phyloP scores from a whole-genome alignment of 805 yeast genomes.

The Teunomyces aglyptinius region DNA sequence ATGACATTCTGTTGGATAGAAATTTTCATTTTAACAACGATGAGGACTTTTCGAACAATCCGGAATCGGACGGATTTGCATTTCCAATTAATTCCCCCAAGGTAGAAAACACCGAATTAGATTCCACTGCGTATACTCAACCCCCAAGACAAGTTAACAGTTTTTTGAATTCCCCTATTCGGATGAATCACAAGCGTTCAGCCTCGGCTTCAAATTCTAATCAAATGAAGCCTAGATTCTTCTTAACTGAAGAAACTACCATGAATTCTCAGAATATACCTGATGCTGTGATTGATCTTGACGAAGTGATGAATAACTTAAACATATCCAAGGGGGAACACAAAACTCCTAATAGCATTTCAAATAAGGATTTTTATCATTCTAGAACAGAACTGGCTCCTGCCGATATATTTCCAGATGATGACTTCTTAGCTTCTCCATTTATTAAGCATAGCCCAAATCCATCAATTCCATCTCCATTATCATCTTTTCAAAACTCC shows the following conservation, averaged over 20 bases:
- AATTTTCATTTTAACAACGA: constrained; percentile 33
- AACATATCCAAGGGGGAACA: constrained; percentile 10
- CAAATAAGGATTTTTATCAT: constrained; percentile 6
- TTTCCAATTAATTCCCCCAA: constrained; percentile 29
- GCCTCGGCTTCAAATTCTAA: constrained; percentile 14
- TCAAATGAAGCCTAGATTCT: constrained; percentile 22
- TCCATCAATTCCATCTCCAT: constrained; percentile 17
- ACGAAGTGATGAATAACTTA: constrained; percentile 32
- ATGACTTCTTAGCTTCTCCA: constrained; percentile 33
- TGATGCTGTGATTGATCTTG: constrained; percentile 41
- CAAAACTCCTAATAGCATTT: constrained; percentile 16
- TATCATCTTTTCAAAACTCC: constrained; percentile 9
- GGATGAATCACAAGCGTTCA: constrained; percentile 23
- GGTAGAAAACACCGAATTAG: constrained; percentile 6
- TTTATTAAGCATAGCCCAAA: constrained; percentile 19
- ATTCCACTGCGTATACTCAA: background rate
- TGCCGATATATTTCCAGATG: constrained; percentile 18
- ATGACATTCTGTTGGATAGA: constrained; percentile 20
- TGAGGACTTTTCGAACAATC: constrained; percentile 31
- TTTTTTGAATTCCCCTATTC: constrained; percentile 33
- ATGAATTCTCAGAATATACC: constrained; percentile 30
- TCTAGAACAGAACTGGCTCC: constrained; percentile 20
- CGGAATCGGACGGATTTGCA: constrained; percentile 19
- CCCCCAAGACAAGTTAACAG: constrained; percentile 6
- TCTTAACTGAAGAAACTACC: constrained; percentile 29